Evolutionary conservation across 768 basidiomycete species (phyloP), one percentile per base, ranked within the genome.

Genomic region (Lactarius deliciosus): DNA sequence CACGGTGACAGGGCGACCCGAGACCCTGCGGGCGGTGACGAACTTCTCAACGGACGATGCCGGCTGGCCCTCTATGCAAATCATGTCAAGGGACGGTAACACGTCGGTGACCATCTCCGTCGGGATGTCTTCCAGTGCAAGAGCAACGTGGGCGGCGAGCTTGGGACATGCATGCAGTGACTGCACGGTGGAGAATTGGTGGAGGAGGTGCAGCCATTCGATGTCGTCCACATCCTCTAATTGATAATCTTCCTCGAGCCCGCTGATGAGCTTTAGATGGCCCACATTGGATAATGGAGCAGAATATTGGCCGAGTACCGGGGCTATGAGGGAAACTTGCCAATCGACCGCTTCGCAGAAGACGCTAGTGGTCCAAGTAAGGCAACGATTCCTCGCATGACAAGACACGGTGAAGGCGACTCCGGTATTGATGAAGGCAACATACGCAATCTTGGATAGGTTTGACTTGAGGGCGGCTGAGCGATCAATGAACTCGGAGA

Each of bases 361-460:
- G n/a, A n/a, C 9, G 1, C 0, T 11, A 11, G 10, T 32, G 7
- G 0, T 11, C 45, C n/a, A 3, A 10, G 3, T n/a, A 5, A 10
- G 45, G n/a, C 4, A 3, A n/a, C 10, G 9, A 22, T 22, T n/a
- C 4, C 18, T 47, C 6, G 9, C 9, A 47, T n/a, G 20, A 47
- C 11, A 10, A 22, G 1, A 47, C 45, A 11, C n/a, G 45, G 3
- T 1, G 22, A 50, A 50, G 22, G 10, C 5, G 22, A 25, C 10
- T 2, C 2, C 4, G 11, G 1, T 3, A 25, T 5, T 3, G 11
- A 5, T 15, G 22, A 50, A 22, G 20, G 0, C 1, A 50, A 50
- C 11, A 1, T 22, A 3, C 22, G 11, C 47, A 1, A 10, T 0
- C 25, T 2, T 2, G 25, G 13, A 53, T 53, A 8, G 22, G 22